A percentile compares a stretch with the other conserved stretches of the same genome.
phyloP scores from a whole-genome alignment of 2,329 filamentous ascomycete genomes.

The Nemania serpens region DNA sequence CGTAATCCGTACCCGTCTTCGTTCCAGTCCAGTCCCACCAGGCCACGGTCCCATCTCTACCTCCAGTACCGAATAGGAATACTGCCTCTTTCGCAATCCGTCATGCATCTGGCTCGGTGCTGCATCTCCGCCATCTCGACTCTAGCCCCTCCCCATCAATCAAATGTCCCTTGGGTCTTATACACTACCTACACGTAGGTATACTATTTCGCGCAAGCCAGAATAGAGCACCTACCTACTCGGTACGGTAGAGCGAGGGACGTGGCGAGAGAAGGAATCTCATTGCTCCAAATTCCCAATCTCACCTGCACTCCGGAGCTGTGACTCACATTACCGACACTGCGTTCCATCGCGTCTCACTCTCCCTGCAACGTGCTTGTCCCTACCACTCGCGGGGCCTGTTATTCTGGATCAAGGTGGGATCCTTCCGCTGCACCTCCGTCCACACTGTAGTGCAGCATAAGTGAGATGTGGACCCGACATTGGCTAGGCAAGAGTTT shows the following conservation, averaged over 20 bases:
- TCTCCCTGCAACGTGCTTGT: conserved; percentile 13
- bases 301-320: conserved; percentile 14
- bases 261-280: too few species aligned
- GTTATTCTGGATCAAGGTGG: neutral
- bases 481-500: conserved; percentile 6
- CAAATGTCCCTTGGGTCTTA: neutral
- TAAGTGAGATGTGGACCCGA: conserved; percentile 4
- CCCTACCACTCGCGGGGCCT: neutral
- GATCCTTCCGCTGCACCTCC: neutral
- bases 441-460: neutral
- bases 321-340: conserved; percentile 34
- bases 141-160: neutral
- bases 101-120: conserved; percentile 14
- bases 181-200: too few species aligned
- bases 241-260: too few species aligned
- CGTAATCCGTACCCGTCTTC: neutral
- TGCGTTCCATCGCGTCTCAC: conserved; percentile 27
- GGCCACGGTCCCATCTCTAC: neutral
- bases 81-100: neutral
- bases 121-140: conserved; percentile 10
- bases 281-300: too few species aligned
- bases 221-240: neutral
- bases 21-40: neutral
- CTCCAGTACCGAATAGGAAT: neutral
- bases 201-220: conserved; percentile 13